Percentiles rank a stretch among this genome's conserved stretches.
Conservation (phyloP, 2,329 filamentous ascomycete species). For the Penicillium italicum region DNA sequence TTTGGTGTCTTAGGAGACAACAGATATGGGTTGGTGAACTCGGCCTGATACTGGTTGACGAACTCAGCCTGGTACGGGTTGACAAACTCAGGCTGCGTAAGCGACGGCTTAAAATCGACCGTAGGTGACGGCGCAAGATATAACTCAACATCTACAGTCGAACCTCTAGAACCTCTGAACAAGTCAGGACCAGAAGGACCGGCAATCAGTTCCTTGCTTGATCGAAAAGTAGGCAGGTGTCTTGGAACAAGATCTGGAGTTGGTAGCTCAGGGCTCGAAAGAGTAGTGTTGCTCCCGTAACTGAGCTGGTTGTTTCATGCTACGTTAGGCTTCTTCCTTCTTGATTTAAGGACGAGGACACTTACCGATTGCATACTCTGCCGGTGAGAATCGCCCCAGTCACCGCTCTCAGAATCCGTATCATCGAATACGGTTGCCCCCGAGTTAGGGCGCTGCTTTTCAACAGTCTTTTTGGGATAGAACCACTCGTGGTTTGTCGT, state of each 20-base stretch:
- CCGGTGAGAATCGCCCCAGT: constrained; percentile 51
- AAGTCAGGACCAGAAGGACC: constrained; percentile 87
- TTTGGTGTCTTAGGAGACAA: constrained; percentile 35
- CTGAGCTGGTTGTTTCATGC: constrained; percentile 19
- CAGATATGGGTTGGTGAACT: background rate
- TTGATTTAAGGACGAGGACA: background rate
- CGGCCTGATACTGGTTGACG: background rate
- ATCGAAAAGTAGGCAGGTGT: constrained; percentile 58
- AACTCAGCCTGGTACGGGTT: background rate
- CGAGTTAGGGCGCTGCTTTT: constrained; percentile 28
- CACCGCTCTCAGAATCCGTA: constrained; percentile 43
- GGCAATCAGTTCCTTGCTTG: constrained; percentile 58
- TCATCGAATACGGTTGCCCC: constrained; percentile 36
- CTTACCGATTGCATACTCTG: constrained; percentile 44
- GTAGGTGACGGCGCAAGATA: constrained; percentile 18
- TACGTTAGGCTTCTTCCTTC: background rate
- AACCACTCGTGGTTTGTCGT: constrained; percentile 14
- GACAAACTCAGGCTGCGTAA: background rate
- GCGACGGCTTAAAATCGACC: background rate
- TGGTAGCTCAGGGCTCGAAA: constrained; percentile 71
- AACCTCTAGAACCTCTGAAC: constrained; percentile 60
- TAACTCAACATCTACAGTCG: constrained; percentile 19
- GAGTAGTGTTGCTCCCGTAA: constrained; percentile 72
- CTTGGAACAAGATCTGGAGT: constrained; percentile 67
- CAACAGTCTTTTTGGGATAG: constrained; percentile 12